Conservation (phyloP, 129 eudicot species). For the Mikania micrantha region DNA sequence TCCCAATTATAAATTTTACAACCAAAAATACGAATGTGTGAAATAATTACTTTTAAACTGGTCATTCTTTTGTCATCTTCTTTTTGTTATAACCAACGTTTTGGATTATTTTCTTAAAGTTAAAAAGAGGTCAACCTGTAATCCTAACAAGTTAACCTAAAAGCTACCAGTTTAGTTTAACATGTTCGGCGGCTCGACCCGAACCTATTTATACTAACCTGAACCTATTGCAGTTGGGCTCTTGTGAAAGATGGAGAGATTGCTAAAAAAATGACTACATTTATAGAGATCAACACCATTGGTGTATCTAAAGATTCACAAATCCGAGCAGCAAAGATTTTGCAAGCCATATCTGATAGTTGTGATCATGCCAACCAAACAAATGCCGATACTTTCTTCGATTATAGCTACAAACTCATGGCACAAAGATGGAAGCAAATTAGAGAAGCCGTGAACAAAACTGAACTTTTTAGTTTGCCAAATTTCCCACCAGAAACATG, state of each 20-base stretch:
- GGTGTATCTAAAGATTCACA: constrained; percentile 76
- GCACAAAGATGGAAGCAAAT: constrained; percentile 59
- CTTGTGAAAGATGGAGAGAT: constrained; percentile 59
- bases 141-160: background rate
- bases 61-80: background rate
- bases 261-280: constrained; percentile 52
- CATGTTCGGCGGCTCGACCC: background rate
- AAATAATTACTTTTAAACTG: too few species aligned
- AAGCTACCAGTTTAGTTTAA: too few species aligned
- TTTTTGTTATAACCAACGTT: too few species aligned
- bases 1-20: too few species aligned
- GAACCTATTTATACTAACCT: background rate
- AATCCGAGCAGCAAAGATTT: constrained; percentile 51
- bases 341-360: constrained; percentile 39
- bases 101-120: too few species aligned
- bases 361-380: constrained; percentile 21
- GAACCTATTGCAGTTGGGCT: constrained; percentile 50
- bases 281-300: constrained; percentile 55
- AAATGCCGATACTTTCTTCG: constrained; percentile 35
- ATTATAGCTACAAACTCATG: constrained; percentile 30
- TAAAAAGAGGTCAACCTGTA: background rate
- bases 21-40: too few species aligned
- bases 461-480: constrained; percentile 23
- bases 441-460: constrained; percentile 26
- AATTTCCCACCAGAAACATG: constrained; percentile 37